These are phyloP conservation scores for Mrakia hoshinonis DNA, from an alignment of 768 basidiomycete species.

Conservation along the genomic window DNA sequence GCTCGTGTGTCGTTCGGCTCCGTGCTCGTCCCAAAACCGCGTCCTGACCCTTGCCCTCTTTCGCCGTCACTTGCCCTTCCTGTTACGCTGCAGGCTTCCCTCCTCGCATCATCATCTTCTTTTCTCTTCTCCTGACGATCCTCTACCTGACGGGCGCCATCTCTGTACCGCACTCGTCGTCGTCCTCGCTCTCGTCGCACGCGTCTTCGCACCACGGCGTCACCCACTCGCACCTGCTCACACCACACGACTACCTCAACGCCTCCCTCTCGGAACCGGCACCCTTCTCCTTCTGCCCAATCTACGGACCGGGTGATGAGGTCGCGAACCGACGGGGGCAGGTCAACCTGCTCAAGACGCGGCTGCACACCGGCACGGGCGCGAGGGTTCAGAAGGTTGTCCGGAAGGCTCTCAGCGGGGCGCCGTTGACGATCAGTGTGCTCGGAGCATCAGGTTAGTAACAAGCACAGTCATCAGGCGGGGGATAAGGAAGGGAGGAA, in stretches of 20 bases:
- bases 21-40: not conserved
- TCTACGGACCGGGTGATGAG: conserved; percentile 70
- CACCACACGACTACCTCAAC: conserved; percentile 76
- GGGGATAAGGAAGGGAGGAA: not conserved
- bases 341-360: conserved; percentile 60
- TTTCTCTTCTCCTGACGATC: conserved; percentile 28
- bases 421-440: conserved; percentile 80
- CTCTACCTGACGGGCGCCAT: conserved; percentile 25
- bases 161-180: conserved; percentile 4
- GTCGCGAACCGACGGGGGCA: conserved; percentile 72
- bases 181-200: not conserved
- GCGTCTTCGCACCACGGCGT: conserved; percentile 17
- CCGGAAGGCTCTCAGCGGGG: conserved; percentile 71
- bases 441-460: conserved; percentile 75
- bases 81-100: conserved; percentile 18
- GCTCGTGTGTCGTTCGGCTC: not conserved
- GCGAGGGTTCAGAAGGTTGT: conserved; percentile 72
- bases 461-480: not conserved
- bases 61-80: not conserved
- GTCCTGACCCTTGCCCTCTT: not conserved
- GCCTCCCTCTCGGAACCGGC: conserved; percentile 44
- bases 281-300: conserved; percentile 87
- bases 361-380: conserved; percentile 70
- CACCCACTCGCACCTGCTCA: conserved; percentile 32
- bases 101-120: conserved; percentile 26